Conservation (phyloP, 495 filamentous ascomycete genomes). For the Thermochaetoides thermophila region DNA sequence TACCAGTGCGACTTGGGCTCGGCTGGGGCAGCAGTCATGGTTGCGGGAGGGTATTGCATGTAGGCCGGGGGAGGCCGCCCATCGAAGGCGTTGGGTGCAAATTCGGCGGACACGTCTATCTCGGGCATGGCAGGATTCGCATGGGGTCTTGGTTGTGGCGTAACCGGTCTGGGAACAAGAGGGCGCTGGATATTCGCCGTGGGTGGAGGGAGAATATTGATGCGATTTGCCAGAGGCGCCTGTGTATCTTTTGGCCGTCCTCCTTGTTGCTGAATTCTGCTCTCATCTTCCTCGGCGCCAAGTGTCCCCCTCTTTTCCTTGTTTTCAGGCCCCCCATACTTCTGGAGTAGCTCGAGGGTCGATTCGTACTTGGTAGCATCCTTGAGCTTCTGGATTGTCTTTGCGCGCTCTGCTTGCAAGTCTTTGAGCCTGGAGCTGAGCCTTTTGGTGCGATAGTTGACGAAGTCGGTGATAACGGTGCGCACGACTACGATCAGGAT, state of each 20-base stretch:
- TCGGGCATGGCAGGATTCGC: constrained; percentile 19
- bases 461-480: constrained; percentile 46
- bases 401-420: constrained; percentile 59
- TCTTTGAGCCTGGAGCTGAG: constrained; percentile 53
- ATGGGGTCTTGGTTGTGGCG: constrained; percentile 6
- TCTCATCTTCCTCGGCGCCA: constrained; percentile 11
- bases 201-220: constrained; percentile 55
- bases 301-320: constrained; percentile 28
- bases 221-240: constrained; percentile 25
- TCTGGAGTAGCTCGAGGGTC: constrained; percentile 83
- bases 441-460: constrained; percentile 62
- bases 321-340: constrained; percentile 60
- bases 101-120: constrained; percentile 29
- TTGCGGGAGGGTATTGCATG: constrained; percentile 23
- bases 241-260: constrained; percentile 7
- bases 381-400: constrained; percentile 88
- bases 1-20: constrained; percentile 61
- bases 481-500: constrained; percentile 61
- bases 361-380: constrained; percentile 88
- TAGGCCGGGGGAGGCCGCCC: constrained; percentile 21
- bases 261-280: constrained; percentile 8
- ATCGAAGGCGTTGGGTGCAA: constrained; percentile 44
- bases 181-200: constrained; percentile 67
- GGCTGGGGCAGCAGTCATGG: constrained; percentile 27
- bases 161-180: constrained; percentile 7